Evolutionary conservation across 441 rosid genomes (phyloP).

Genomic region (Macaranga tanarius): DNA sequence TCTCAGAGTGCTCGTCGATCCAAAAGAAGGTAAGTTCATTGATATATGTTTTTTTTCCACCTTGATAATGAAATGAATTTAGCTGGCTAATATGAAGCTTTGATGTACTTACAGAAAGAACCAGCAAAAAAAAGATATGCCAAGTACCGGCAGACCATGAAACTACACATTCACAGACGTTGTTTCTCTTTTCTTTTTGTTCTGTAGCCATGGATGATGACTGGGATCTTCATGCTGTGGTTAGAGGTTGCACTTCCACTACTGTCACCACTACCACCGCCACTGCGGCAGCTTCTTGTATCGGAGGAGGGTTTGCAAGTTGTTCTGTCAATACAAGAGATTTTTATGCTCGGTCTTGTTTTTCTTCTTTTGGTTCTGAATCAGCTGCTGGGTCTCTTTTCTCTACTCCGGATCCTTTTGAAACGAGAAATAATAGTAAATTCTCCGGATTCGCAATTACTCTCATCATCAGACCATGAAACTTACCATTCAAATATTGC

Average conservation of each 20-base stretch:
- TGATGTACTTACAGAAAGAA: constrained; percentile 51
- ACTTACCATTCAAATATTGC: constrained; percentile 64
- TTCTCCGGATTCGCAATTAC: too few relatives aligned
- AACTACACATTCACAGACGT: constrained; percentile 30
- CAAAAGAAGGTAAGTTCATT: constrained; percentile 62
- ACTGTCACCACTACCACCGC: too few relatives aligned
- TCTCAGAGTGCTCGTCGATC: constrained; percentile 54
- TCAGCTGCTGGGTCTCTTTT: constrained; percentile 20
- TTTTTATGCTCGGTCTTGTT: constrained; percentile 24
- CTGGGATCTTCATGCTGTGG: constrained; percentile 98
- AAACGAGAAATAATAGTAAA: constrained; percentile 27
- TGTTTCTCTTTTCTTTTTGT: constrained; percentile 10
- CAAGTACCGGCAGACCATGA: constrained; percentile 93
- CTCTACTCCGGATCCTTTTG: constrained; percentile 39
- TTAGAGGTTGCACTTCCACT: constrained; percentile 63
- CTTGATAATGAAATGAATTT: neutral
- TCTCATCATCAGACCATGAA: constrained; percentile 47
- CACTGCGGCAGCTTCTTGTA: constrained; percentile 24
- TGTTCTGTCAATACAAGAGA: constrained; percentile 27
- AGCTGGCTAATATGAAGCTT: neutral
- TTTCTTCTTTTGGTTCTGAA: constrained; percentile 22
- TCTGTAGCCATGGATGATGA: constrained; percentile 62
- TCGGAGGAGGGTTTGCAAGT: constrained; percentile 21
- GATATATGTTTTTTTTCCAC: neutral
- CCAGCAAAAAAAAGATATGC: constrained; percentile 70